Base-by-base conservation (phyloP, 2,329 filamentous ascomycete species). In the Exophiala mesophila region DNA sequence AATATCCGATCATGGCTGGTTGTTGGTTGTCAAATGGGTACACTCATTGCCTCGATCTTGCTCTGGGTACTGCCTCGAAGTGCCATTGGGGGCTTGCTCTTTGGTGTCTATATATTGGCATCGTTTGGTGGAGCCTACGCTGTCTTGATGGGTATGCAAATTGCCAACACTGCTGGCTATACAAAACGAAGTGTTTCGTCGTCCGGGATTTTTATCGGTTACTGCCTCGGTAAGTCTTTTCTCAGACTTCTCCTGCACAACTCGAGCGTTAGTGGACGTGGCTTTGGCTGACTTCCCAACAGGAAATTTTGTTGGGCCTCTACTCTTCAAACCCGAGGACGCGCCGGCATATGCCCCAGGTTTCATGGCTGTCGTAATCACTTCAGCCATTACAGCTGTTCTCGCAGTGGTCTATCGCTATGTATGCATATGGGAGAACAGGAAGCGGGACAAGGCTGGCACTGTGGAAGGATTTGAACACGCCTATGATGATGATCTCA, bases 401-500 rank as follows among this genome's bases (percentile, higher is more conserved):
- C 66, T 15, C 60, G 26, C 45, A 3, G 24, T 52, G 10, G 36
- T 49, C 13, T 52, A 52, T 26, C 39, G 49, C 7, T 34, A 43
- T 15, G 36, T 52, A 8, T 49, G 45, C 18, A 33, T 49, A 67
- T 18, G 61, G 49, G 45, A 49, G 36, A 52, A 52, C 23, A 31
- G 32, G 16, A 44, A 36, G 32, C 30, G 49, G 13, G 45, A 52
- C 17, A 39, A 31, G 13, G 28, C 32, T 6, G 45, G 49, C 57
- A 63, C 60, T 7, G 9, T 28, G 31, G 71, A 76, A 55, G 70
- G 63, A 1, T 76, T 67, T 34, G 72, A 75, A 33, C 65, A 75
- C 53, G 72, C 72, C 0, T 75, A 72, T 43, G 69, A 75, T 37
- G 71, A 76, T 54, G 71, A 74, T 47, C 58, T 73, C 30, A 75